phyloP scores from a whole-genome alignment of 176 grass and related monocot genomes.

The Musa itinerans region DNA sequence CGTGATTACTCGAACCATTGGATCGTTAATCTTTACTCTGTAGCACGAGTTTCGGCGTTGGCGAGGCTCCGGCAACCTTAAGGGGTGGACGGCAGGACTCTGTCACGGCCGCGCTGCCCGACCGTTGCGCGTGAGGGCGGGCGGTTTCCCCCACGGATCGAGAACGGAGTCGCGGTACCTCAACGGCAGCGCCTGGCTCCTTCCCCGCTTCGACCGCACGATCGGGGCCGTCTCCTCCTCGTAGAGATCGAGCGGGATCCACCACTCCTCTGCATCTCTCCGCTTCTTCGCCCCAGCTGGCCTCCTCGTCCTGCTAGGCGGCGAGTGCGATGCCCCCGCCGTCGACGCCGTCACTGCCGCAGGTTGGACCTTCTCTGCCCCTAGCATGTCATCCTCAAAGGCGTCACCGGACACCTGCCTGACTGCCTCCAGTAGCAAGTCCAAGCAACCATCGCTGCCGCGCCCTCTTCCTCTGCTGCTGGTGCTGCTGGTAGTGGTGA shows the following conservation, averaged over 20 bases:
- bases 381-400: slow-evolving; percentile 3
- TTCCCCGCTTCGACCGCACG: slow-evolving; percentile 25
- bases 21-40: no score
- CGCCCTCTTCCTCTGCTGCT: not conserved
- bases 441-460: not conserved
- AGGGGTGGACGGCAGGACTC: not conserved
- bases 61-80: not conserved
- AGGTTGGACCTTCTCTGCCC: not conserved
- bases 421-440: slow-evolving; percentile 21
- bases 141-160: slow-evolving; percentile 20
- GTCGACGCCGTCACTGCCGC: not conserved
- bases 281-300: not conserved
- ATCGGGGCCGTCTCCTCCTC: slow-evolving; percentile 21
- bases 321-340: not conserved
- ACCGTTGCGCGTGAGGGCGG: not conserved
- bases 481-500: not conserved
- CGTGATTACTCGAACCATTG: no score
- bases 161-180: slow-evolving; percentile 26
- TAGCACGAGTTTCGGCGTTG: no score
- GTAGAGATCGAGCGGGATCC: slow-evolving; percentile 20
- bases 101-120: slow-evolving; percentile 6
- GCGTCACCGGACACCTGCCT: slow-evolving; percentile 14
- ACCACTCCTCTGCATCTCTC: not conserved
- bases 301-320: not conserved
- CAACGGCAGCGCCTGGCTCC: slow-evolving; percentile 19